Evolutionary conservation across 257 asterid genomes (phyloP).

Genomic region (Forsythia suspensa): DNA sequence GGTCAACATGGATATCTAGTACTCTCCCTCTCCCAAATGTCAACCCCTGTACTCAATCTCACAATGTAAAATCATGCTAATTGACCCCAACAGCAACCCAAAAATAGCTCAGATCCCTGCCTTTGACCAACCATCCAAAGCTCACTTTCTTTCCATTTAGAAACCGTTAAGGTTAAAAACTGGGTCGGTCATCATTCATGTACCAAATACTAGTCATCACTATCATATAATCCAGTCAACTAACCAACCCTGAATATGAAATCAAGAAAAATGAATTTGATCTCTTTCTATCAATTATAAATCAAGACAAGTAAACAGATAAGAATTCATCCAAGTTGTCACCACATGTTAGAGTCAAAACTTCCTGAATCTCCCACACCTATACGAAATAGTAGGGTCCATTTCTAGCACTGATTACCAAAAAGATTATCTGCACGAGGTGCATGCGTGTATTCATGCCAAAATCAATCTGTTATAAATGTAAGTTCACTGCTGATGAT

Average conservation of each 20-base stretch:
- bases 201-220: not conserved
- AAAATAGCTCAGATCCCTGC: not conserved
- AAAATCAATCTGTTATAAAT: not conserved
- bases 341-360: not conserved
- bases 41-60: not conserved
- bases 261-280: not conserved
- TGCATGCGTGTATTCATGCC: not conserved
- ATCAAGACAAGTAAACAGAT: not conserved
- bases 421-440: not conserved
- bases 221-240: not conserved
- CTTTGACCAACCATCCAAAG: not conserved
- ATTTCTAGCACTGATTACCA: not conserved
- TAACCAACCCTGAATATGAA: not conserved
- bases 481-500: not conserved
- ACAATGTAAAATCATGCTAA: not conserved
- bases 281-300: not conserved
- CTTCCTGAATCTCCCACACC: not conserved
- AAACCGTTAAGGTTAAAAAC: not conserved
- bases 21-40: not conserved
- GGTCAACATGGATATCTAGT: not conserved
- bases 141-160: not conserved
- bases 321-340: not conserved
- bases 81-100: not conserved
- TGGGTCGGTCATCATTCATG: not conserved
- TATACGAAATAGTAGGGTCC: not conserved